phyloP scores from a whole-genome alignment of 352 stramenopile species.

The Phytophthora pinifolia region DNA sequence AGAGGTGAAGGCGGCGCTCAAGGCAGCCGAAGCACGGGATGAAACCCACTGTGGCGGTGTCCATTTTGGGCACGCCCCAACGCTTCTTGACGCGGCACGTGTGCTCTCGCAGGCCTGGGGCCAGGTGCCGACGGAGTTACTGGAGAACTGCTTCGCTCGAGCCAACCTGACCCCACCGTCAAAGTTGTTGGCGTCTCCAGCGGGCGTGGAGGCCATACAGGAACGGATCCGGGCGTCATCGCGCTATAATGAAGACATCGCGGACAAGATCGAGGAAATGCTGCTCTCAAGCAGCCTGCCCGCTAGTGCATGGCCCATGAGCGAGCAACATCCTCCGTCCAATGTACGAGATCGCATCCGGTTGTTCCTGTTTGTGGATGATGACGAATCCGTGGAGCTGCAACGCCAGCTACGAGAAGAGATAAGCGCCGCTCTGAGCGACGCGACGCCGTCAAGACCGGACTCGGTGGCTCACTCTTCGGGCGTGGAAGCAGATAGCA shows the following conservation, averaged over 20 bases:
- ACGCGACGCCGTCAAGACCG: neutral
- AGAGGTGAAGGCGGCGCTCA: constrained; percentile 26
- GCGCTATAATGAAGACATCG: constrained; percentile 8
- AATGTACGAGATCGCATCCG: constrained; percentile 10
- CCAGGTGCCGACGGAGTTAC: constrained; percentile 16
- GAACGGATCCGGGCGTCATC: constrained; percentile 1
- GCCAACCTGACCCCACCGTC: constrained; percentile 22
- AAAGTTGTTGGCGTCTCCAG: constrained; percentile 16
- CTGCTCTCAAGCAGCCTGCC: constrained; percentile 11
- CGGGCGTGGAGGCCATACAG: neutral
- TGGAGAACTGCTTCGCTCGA: constrained; percentile 24
- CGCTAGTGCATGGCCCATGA: neutral
- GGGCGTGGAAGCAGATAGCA: no score
- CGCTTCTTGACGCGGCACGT: constrained; percentile 28
- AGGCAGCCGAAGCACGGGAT: constrained; percentile 1
- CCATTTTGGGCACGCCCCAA: constrained; percentile 25
- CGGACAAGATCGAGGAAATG: constrained; percentile 28
- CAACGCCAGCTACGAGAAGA: constrained; percentile 21
- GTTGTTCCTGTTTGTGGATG: constrained; percentile 18
- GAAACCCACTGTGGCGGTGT: constrained; percentile 4
- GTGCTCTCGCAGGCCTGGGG: constrained; percentile 23
- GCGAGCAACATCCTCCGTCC: neutral
- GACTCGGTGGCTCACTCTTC: no score
- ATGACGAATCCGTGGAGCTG: constrained; percentile 19
- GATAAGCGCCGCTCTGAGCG: constrained; percentile 21